These are phyloP conservation scores for Annulohypoxylon nitens DNA, from an alignment of 495 filamentous ascomycete species.

Conservation along the genomic window DNA sequence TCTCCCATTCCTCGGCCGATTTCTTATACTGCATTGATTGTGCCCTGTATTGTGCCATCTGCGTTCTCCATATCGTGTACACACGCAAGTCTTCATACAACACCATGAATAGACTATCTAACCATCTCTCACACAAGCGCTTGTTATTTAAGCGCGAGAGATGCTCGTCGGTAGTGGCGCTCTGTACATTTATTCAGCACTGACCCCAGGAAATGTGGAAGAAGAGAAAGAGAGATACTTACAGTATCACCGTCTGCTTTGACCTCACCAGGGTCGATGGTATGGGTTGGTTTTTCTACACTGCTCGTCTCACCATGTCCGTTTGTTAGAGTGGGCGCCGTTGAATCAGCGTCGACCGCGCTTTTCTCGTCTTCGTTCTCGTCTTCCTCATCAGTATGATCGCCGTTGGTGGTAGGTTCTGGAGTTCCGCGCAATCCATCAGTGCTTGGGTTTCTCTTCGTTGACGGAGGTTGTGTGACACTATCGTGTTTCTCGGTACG, in stretches of 20 bases:
- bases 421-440: constrained; percentile 77
- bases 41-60: constrained; percentile 91
- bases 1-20: constrained; percentile 97
- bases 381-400: constrained; percentile 59
- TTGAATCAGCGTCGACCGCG: constrained; percentile 46
- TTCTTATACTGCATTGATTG: constrained; percentile 95
- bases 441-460: constrained; percentile 79
- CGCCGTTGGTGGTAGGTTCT: constrained; percentile 73
- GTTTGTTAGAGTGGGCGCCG: constrained; percentile 52
- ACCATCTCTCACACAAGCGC: constrained; percentile 95
- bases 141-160: constrained; percentile 88
- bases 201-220: background rate
- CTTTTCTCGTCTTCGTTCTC: constrained; percentile 65
- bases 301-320: constrained; percentile 59
- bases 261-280: constrained; percentile 82
- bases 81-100: constrained; percentile 97
- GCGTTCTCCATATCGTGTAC: constrained; percentile 98
- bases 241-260: constrained; percentile 86
- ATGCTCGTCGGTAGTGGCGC: constrained; percentile 64
- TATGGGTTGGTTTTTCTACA: constrained; percentile 84
- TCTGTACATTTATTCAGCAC: constrained; percentile 46
- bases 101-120: constrained; percentile 99
- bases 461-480: constrained; percentile 61
- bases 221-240: constrained; percentile 48
- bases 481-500: constrained; percentile 84